Conservation (phyloP, 139 green algal genomes). For the Chloropicon primus region DNA sequence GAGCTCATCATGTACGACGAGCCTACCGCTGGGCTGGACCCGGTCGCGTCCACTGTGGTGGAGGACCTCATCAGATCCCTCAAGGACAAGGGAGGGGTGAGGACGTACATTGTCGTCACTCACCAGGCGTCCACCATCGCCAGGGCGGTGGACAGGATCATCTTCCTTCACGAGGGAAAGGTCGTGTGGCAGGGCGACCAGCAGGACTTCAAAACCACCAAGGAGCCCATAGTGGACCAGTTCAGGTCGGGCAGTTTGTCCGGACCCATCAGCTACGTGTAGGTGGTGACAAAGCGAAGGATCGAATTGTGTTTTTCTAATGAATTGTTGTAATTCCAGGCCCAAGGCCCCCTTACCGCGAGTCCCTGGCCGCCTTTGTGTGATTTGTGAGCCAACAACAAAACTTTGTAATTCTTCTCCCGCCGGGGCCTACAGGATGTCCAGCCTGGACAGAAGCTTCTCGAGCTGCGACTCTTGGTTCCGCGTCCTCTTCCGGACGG, state of each 20-base stretch:
- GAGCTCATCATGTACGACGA: constrained; percentile 99
- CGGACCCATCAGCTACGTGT: constrained; percentile 79
- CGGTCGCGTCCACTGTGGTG: constrained; percentile 89
- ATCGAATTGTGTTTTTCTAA: no score
- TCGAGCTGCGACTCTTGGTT: no score
- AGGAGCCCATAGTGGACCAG: constrained; percentile 88
- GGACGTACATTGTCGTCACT: constrained; percentile 94
- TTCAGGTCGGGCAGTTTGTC: constrained; percentile 74
- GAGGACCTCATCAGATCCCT: constrained; percentile 90
- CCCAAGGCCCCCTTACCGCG: no score
- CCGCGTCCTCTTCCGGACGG: no score
- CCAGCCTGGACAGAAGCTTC: no score
- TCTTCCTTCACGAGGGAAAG: constrained; percentile 89
- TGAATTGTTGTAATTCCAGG: no score
- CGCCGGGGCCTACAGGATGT: no score
- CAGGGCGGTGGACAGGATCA: constrained; percentile 81
- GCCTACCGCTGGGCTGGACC: constrained; percentile 92
- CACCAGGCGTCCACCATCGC: constrained; percentile 94
- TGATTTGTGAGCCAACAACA: no score
- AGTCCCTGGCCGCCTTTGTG: no score
- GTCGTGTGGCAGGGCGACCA: constrained; percentile 90
- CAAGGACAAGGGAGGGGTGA: constrained; percentile 55
- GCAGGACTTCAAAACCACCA: constrained; percentile 81
- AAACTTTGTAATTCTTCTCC: no score
- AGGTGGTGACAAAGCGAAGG: not conserved